Conservation (phyloP, 2,329 filamentous ascomycete genomes). For the Magnaporthiopsis poae region DNA sequence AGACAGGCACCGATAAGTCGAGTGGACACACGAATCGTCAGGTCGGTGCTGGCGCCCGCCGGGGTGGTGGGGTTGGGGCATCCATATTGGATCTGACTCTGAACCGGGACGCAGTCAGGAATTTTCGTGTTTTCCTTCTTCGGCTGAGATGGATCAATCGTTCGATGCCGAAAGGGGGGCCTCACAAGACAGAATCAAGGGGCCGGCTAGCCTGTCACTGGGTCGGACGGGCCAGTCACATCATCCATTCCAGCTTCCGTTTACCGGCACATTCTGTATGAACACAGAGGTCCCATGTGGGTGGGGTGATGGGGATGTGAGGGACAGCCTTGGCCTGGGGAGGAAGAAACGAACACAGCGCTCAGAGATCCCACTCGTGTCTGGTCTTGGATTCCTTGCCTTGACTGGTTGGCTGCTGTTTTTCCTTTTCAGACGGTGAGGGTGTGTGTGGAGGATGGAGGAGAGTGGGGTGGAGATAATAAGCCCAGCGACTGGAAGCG, state of each 20-base stretch:
- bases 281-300: neutral
- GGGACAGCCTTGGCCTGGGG: neutral
- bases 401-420: neutral
- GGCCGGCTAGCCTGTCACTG: neutral
- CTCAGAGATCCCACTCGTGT: neutral
- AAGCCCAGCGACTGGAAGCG: neutral
- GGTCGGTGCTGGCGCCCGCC: neutral
- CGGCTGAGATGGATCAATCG: too few species aligned
- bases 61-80: neutral
- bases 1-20: neutral
- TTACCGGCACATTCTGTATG: neutral
- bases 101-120: neutral
- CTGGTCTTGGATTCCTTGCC: neutral
- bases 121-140: neutral
- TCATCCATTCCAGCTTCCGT: neutral
- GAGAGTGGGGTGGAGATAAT: neutral
- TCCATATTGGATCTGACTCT: neutral
- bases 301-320: neutral
- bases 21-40: neutral
- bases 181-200: neutral
- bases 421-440: too few species aligned
- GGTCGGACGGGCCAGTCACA: neutral
- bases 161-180: neutral
- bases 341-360: neutral
- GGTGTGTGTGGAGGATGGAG: neutral